phyloP scores from a whole-genome alignment of 768 basidiomycete species.

The Chalciporus sphaerocephalus region DNA sequence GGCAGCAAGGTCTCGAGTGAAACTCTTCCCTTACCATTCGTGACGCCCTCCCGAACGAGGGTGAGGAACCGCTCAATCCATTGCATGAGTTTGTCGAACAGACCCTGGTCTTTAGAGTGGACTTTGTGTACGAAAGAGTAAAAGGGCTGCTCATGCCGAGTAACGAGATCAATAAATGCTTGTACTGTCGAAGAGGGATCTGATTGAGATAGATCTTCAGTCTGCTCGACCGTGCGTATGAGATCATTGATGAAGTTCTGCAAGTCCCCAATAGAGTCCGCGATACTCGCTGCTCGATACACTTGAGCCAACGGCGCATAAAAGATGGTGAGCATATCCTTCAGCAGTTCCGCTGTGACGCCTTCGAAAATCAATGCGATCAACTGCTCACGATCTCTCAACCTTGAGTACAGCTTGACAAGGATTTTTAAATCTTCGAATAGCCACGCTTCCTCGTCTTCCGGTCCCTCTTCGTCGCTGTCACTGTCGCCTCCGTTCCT shows the following conservation, averaged over 20 bases:
- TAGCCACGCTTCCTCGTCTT: conserved; percentile 94
- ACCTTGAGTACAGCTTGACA: conserved; percentile 67
- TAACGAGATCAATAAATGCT: conserved; percentile 87
- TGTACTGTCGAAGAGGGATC: conserved; percentile 87
- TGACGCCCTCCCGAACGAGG: conserved; percentile 80
- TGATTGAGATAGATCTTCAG: conserved; percentile 79
- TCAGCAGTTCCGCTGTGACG: conserved; percentile 88
- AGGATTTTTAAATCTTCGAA: conserved; percentile 87
- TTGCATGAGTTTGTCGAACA: conserved; percentile 91
- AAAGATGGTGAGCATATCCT: conserved; percentile 98
- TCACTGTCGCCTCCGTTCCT: conserved; percentile 48
- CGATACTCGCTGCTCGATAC: conserved; percentile 94
- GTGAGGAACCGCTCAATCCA: conserved; percentile 97
- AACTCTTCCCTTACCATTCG: conserved; percentile 31
- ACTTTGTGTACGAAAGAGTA: conserved; percentile 98
- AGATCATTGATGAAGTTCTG: conserved; percentile 95
- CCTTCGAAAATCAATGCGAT: conserved; percentile 96
- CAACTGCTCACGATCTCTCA: conserved; percentile 87
- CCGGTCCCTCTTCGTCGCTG: conserved; percentile 89
- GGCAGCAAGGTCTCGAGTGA: conserved; percentile 90
- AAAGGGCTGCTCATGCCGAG: conserved; percentile 92
- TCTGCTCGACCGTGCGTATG: conserved; percentile 87
- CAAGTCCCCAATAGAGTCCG: conserved; percentile 85
- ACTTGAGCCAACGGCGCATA: conserved; percentile 95
- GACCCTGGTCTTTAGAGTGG: conserved; percentile 90